Base-by-base conservation (phyloP, 148 eudicot genomes). In the Cornus florida region DNA sequence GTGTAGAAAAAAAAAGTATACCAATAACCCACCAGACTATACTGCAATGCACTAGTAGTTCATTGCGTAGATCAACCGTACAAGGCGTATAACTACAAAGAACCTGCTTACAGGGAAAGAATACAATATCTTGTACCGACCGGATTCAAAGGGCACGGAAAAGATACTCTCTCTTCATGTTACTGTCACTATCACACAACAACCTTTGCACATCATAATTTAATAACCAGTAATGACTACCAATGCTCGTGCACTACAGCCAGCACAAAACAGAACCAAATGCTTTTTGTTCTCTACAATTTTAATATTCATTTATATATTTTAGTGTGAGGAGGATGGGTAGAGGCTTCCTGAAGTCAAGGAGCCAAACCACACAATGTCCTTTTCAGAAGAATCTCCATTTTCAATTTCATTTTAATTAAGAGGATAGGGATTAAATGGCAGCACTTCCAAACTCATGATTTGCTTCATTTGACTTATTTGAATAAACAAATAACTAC, bases 331-430 rank as follows among this genome's bases (percentile, higher is more conserved):
- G 78, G 69, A 73, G 66, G 65, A 1, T 33, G 20, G 41, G 56
- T 64, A 33, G 76, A 73, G 82, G 78, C 73, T 76, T 86, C 86
- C 89, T 43, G 24, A 46, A 24, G 78, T 81, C 71, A 24, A 74
- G 88, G 88, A 88, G 62, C 82, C 76, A 86, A 86, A 82, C 84
- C 75, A 67, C 66, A 39, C n/a, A 31, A 72, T 76, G 86, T 66
- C 79, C 84, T 75, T 79, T 82, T 62, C 12, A 28, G 56, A 70
- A 79, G 76, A 82, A 77, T 81, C 74, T 82, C 23, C 22, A 74
- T 67, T 73, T 39, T 73, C 35, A 71, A 72, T 74, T 81, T 62
- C 71, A 65, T n/a, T 33, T 17, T 13, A 23, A 38, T 17, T 56
- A 28, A n/a, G 76, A 35, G 43, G 33, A 5, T 23, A 20, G 38